Percentiles rank a stretch among this genome's conserved stretches.
Evolutionary conservation across 148 eudicot species (phyloP).

Genomic region (Silene uniflora): DNA sequence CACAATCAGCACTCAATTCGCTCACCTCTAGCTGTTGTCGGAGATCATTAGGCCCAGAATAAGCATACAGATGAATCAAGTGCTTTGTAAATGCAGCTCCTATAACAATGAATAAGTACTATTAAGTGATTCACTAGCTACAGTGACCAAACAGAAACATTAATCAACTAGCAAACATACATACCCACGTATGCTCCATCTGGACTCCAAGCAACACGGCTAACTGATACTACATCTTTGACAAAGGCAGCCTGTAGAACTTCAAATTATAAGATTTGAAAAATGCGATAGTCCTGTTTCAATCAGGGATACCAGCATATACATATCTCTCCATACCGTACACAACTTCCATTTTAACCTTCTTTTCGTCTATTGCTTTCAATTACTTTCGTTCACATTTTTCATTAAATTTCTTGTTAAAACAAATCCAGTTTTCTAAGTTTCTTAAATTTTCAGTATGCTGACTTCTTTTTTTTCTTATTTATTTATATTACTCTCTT

Average conservation of each 20-base stretch:
- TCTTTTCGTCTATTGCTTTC: too few relatives aligned
- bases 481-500: too few relatives aligned
- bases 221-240: constrained; percentile 63
- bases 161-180: constrained; percentile 31
- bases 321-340: background rate
- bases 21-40: constrained; percentile 76
- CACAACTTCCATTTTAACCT: background rate
- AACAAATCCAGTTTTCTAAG: too few relatives aligned
- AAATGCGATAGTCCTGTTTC: background rate
- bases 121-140: background rate
- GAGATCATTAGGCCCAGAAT: constrained; percentile 63
- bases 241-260: constrained; percentile 53
- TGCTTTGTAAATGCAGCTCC: constrained; percentile 92
- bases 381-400: too few relatives aligned
- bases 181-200: constrained; percentile 77
- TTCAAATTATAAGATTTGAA: constrained; percentile 20
- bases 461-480: too few relatives aligned
- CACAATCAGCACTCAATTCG: constrained; percentile 14
- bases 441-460: too few relatives aligned
- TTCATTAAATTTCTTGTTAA: too few relatives aligned
- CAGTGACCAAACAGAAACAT: background rate
- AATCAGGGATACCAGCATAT: background rate
- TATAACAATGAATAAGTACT: constrained; percentile 28
- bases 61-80: constrained; percentile 70
- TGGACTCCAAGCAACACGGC: constrained; percentile 80